Conservation (phyloP, 495 filamentous ascomycete species). For the Baudoinia panamericana region DNA sequence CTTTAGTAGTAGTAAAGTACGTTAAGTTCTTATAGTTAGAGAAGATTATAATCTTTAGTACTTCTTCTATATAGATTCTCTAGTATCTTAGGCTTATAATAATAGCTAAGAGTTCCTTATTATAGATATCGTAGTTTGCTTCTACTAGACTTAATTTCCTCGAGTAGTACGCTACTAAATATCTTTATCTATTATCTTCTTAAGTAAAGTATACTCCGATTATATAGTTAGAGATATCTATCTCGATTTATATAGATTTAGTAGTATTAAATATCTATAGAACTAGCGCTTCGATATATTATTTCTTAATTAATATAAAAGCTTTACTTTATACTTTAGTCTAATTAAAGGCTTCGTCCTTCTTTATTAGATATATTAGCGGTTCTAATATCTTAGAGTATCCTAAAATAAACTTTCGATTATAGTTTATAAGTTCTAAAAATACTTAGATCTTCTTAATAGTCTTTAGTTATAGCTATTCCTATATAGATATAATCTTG, state of each 20-base stretch:
- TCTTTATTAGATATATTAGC: slow-evolving; percentile 13
- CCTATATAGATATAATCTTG: slow-evolving; percentile 4
- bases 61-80: slow-evolving; percentile 21
- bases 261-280: slow-evolving; percentile 6
- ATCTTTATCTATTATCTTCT: background rate
- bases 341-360: slow-evolving; percentile 8
- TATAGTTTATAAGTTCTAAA: slow-evolving; percentile 21
- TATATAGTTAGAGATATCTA: slow-evolving; percentile 21
- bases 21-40: slow-evolving; percentile 20
- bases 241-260: slow-evolving; percentile 17
- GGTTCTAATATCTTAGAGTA: slow-evolving; percentile 14
- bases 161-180: slow-evolving; percentile 21
- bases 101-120: slow-evolving; percentile 25
- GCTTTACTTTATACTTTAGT: slow-evolving; percentile 26
- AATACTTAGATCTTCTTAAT: slow-evolving; percentile 20
- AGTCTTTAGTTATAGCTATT: slow-evolving; percentile 12
- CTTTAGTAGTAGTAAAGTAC: slow-evolving; percentile 2
- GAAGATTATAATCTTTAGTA: background rate
- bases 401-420: slow-evolving; percentile 17
- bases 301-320: slow-evolving; percentile 35
- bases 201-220: slow-evolving; percentile 8
- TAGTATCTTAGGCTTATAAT: slow-evolving; percentile 20
- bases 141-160: slow-evolving; percentile 18
- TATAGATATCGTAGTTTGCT: slow-evolving; percentile 19
- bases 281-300: slow-evolving; percentile 30